Base-by-base conservation (phyloP, 148 eudicot genomes). In the Rhododendron vialii region DNA sequence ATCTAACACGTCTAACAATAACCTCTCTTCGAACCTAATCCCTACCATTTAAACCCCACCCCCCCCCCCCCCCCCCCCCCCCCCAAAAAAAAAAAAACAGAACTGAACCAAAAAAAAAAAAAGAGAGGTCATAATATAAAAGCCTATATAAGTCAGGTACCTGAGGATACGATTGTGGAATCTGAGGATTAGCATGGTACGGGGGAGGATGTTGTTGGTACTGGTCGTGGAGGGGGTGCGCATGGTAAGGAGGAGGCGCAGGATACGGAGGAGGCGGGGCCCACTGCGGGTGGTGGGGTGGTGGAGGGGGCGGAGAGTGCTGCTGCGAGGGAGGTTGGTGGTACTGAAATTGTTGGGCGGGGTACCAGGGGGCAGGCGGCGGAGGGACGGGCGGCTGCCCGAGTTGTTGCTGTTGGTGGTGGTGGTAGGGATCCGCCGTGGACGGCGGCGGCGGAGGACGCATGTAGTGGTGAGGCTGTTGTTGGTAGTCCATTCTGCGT, bases 261-360 rank as follows among this genome's bases (percentile, higher is more conserved):
- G 91, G 87, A 50, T 87, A 88, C 3, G 80, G 81, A 83, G 86
- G 85, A 3, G 74, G 90, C 3, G 92, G 90, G 28, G 87, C 86
- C 93, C 91, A 89, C 84, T 88, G 91, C 50, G 86, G 91, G 41
- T 74, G 90, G 0, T 83, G 92, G 3, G 86, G 90, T 0, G 88
- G 95, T 1, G 90, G 91, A 1, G 88, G 92, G 22, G 90, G 65
- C 30, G 83, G 92, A 63, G 87, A 67, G 73, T 77, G 87, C 11
- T 47, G 50, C 35, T 59, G 48, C 18, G 83, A n/a, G 11, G 93
- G 79, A 33, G 22, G 61, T 83, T 45, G 61, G 61, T 86, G 87
- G 92, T 92, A 92, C 48, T 92, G 95, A 57, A 91, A 91, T 86
- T 90, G 94, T 86, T 90, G 95, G 41, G 82, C 85, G 84, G 95